These are phyloP conservation scores for Naganishia randhawae DNA, from an alignment of 768 basidiomycete genomes.

Conservation along the genomic window DNA sequence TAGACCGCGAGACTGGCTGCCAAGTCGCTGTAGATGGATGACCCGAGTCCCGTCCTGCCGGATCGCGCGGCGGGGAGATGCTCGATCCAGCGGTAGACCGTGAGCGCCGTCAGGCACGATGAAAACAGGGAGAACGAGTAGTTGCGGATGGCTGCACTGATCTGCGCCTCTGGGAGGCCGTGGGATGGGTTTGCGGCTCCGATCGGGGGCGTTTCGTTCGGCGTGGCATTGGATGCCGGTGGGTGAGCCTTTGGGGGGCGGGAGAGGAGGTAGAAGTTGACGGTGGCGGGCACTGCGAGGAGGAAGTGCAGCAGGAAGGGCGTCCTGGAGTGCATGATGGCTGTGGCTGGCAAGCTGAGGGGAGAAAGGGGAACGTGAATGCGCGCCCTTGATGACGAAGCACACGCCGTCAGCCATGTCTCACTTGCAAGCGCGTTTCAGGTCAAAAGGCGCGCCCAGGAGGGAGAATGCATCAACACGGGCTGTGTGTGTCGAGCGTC, in stretches of 20 bases:
- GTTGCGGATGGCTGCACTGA: constrained; percentile 22
- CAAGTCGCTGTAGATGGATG: constrained; percentile 9
- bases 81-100: constrained; percentile 11
- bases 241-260: constrained; percentile 2
- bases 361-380: not conserved
- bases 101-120: constrained; percentile 16
- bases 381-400: not conserved
- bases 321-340: constrained; percentile 5
- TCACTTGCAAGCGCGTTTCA: not conserved
- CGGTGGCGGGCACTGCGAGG: constrained; percentile 19
- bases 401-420: not conserved
- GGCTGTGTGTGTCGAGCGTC: constrained; percentile 6
- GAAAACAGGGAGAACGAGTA: constrained; percentile 24
- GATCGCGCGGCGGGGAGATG: not conserved
- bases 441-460: not conserved
- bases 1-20: constrained; percentile 20
- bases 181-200: not conserved
- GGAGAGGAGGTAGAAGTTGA: constrained; percentile 27
- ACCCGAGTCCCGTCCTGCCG: not conserved
- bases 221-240: not conserved
- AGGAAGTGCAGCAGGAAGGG: constrained; percentile 23
- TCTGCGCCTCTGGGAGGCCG: not conserved
- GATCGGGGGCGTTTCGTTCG: not conserved
- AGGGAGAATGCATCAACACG: not conserved
- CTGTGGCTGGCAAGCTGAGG: not conserved